Evolutionary conservation across 192 early-diverging fungal genomes (phyloP), one percentile per base, ranked within the genome.

Genomic region (Rhizoclosmatium globosum): DNA sequence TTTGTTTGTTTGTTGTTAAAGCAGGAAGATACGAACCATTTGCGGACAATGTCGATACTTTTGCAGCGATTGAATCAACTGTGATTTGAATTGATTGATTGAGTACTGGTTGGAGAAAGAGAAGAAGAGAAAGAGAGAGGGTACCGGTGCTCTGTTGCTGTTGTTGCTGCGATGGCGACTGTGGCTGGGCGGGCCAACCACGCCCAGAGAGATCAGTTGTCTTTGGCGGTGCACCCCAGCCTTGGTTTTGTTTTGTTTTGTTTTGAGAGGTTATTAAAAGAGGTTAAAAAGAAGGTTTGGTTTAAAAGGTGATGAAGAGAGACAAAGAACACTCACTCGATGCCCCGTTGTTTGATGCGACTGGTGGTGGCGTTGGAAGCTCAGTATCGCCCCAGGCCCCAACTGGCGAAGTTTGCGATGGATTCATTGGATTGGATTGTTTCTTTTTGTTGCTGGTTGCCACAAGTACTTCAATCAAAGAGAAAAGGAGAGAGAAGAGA

Each of bases 181-280:
- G 31, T 31, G 31, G 31, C 31, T 31, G 31, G 31, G 31, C 31
- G 31, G 31, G 31, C 31, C 31, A 31, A 31, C 31, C 31, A 31
- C 31, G 31, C 31, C 57, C 68, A 13, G 45, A 39, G 13, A 75
- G 44, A 64, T 77, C 64, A 21, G 75, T 77, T 23, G 48, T 50
- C 43, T 78, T 70, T 23, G 77, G 77, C 23, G 77, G 67, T 17
- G 65, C 68, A 15, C 77, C 77, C 77, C 77, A 78, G 17, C 77
- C 68, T 31, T 31, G 31, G 31, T 31, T 31, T n/a, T n/a, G n/a
- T n/a, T n/a, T n/a, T n/a, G n/a, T n/a, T n/a, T n/a, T n/a, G n/a
- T n/a, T n/a, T 31, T 31, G 31, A 31, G 31, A 31, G 31, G 31
- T 31, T n/a, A n/a, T n/a, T 31, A 31, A 31, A 31, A 31, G 60